Conservation (phyloP, 257 asterid genomes). For the Verbena officinalis region DNA sequence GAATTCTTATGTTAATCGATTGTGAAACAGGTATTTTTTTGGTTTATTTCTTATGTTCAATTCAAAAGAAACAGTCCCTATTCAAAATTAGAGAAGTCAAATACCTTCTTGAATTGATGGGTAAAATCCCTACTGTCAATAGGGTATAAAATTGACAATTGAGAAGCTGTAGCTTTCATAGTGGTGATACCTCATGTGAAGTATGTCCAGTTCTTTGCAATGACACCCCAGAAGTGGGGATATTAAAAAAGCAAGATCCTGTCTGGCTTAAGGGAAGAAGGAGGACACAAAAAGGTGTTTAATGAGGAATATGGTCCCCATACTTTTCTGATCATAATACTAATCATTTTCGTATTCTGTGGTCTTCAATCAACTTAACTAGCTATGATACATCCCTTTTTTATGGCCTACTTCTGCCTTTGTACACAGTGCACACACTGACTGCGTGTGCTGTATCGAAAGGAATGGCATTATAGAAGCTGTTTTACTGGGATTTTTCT, state of each 20-base stretch:
- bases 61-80: slow-evolving; percentile 10
- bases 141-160: slow-evolving; percentile 38
- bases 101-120: slow-evolving; percentile 20
- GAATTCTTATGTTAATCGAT: slow-evolving; percentile 17
- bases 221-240: slow-evolving; percentile 43
- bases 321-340: slow-evolving; percentile 25
- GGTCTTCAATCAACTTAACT: slow-evolving; percentile 8
- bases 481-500: slow-evolving; percentile 29
- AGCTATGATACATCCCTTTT: slow-evolving; percentile 33
- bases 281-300: slow-evolving; percentile 44
- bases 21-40: slow-evolving; percentile 4
- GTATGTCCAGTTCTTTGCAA: slow-evolving; percentile 26
- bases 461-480: slow-evolving; percentile 30
- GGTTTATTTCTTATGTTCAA: slow-evolving; percentile 5
- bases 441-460: slow-evolving; percentile 32
- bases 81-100: slow-evolving; percentile 25
- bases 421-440: slow-evolving; percentile 17
- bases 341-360: slow-evolving; percentile 27
- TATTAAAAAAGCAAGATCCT: slow-evolving; percentile 45
- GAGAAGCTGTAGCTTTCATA: slow-evolving; percentile 30
- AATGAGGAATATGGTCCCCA: slow-evolving; percentile 46
- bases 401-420: slow-evolving; percentile 40
- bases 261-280: slow-evolving; percentile 56
- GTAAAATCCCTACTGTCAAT: slow-evolving; percentile 11
- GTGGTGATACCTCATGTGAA: slow-evolving; percentile 36